These are phyloP conservation scores for Paulownia fortunei DNA, from an alignment of 257 asterid species.

Conservation along the genomic window DNA sequence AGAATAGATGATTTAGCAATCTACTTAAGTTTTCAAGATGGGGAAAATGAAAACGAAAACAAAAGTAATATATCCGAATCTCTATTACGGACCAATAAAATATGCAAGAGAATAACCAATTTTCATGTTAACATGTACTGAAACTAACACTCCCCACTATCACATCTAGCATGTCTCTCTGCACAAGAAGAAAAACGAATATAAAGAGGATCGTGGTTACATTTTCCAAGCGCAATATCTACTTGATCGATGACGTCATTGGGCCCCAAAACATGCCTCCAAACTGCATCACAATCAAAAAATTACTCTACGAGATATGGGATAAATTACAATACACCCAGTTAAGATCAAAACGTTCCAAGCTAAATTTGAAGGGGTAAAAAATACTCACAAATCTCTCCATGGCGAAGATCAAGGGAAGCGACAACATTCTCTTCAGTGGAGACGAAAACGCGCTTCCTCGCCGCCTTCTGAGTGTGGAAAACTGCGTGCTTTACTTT, in stretches of 20 bases:
- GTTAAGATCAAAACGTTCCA: background rate
- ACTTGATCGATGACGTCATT: slow-evolving; percentile 75
- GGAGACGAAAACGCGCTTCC: slow-evolving; percentile 93
- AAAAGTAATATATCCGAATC: background rate
- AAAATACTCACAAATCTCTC: slow-evolving; percentile 77
- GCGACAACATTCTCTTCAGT: slow-evolving; percentile 95
- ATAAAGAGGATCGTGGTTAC: slow-evolving; percentile 43
- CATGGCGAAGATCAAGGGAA: slow-evolving; percentile 98
- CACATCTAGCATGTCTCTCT: slow-evolving; percentile 13
- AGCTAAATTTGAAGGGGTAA: background rate
- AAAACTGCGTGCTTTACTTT: slow-evolving; percentile 96
- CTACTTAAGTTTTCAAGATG: slow-evolving; percentile 6
- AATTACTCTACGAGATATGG: slow-evolving; percentile 6
- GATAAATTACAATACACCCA: background rate
- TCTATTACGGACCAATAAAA: background rate
- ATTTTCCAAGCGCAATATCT: slow-evolving; percentile 86
- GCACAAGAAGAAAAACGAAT: background rate
- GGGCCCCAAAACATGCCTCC: slow-evolving; percentile 96
- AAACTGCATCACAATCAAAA: slow-evolving; percentile 64
- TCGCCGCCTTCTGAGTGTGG: slow-evolving; percentile 92
- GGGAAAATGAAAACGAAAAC: slow-evolving; percentile 1
- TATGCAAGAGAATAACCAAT: slow-evolving; percentile 21
- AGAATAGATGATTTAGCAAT: slow-evolving; percentile 17
- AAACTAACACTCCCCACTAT: slow-evolving; percentile 21
- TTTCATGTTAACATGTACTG: background rate